Base-by-base conservation (phyloP, 2,329 filamentous ascomycete genomes). In the Pyrenochaeta sp. region DNA sequence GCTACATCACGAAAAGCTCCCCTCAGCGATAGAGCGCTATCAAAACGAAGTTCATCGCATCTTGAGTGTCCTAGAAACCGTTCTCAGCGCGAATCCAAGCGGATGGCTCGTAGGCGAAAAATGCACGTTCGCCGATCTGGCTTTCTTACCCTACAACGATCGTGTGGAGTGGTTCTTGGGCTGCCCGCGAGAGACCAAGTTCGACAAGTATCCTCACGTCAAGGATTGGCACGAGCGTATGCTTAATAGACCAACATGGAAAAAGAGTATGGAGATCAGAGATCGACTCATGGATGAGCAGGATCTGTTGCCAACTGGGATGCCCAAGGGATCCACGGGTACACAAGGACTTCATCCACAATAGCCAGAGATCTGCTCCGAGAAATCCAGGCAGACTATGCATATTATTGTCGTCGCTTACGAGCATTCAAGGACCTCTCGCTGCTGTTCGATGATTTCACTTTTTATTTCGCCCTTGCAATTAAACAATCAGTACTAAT, bases 11-110 rank as follows among this genome's bases (percentile, higher is more conserved):
- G 75, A 80, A 42, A 73, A 73, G 48, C 22, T 78, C 14, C 65
- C 59, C 0, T 72, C 67, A 11, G 77, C 74, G 4, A 60, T 73
- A 15, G 70, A 76, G 4, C 72, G 77, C 13, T 80, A 79, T 55
- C 40, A 56, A 13, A 69, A 70, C 18, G 77, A 80, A 51, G 61
- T 75, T 38, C 63, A 67, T 19, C 75, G 78, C 30, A 68, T 80
- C 10, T 60, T 69, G 5, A 67, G 67, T 11, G 76, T 81, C 4
- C 59, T 81, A 9, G 72, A 81, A 24, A 44, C 49, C 7, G 18
- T n/a, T 1, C 36, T 60, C 9, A 22, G 48, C 3, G 60, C 58
- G 5, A 65, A 60, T 9, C 3, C 3, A 13, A 7, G 4, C 7
- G 48, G 68, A 20, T 78, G 68, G 44, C 61, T 79, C 10, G 72